Percentiles rank a stretch among this genome's conserved stretches.
Evolutionary conservation across 306 rosid species (phyloP).

Genomic region (Sphenostylis stenocarpa): DNA sequence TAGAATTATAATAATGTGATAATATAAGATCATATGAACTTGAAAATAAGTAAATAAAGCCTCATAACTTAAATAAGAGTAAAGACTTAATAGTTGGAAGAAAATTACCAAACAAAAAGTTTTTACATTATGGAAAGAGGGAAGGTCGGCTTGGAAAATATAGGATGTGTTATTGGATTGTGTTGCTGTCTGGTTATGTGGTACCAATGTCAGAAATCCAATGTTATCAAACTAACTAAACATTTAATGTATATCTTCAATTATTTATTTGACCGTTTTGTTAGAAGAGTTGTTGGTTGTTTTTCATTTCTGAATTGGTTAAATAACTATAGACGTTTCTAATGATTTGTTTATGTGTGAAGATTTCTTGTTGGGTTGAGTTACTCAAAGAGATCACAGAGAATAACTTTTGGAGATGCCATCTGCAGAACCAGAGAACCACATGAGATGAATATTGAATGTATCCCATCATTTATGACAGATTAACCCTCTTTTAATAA

Average conservation of each 20-base stretch:
- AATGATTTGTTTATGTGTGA: not conserved
- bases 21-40: no score
- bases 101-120: not conserved
- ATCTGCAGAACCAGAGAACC: not conserved
- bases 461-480: no score
- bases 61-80: no score
- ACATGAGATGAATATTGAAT: not conserved
- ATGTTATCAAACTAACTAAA: not conserved
- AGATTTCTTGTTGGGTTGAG: constrained; percentile 1
- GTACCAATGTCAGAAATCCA: not conserved
- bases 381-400: not conserved
- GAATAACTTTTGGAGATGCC: not conserved
- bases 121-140: not conserved
- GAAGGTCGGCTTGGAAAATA: constrained; percentile 28
- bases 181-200: not conserved
- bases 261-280: constrained; percentile 30
- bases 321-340: not conserved
- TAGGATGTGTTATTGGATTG: constrained; percentile 1
- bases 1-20: no score
- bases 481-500: no score
- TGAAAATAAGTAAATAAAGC: no score
- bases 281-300: not conserved
- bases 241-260: not conserved
- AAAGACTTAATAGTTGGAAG: no score
- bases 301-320: not conserved